These are phyloP conservation scores for Lecanicillium sp. DNA, from an alignment of 2,329 filamentous ascomycete genomes.

Conservation along the genomic window DNA sequence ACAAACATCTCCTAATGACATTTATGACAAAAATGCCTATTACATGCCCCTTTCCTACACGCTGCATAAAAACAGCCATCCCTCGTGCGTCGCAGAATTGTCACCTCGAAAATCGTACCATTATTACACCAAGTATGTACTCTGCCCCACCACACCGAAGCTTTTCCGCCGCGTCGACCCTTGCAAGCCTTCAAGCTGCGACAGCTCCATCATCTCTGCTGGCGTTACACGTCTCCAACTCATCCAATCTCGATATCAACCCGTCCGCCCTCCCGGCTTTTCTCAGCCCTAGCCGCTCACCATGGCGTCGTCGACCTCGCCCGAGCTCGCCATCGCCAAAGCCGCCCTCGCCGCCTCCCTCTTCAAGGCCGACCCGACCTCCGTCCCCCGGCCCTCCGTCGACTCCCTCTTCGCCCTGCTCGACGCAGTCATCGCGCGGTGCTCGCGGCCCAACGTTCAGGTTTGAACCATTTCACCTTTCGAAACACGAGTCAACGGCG, in stretches of 20 bases:
- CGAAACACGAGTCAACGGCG: too few species aligned
- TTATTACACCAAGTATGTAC: not conserved
- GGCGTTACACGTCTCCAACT: too few species aligned
- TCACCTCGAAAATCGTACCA: constrained; percentile 9
- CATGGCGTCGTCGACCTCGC: constrained; percentile 61
- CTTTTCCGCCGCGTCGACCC: constrained; percentile 6
- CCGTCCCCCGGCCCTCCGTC: constrained; percentile 63
- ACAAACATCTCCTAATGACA: not conserved
- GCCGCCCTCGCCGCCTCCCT: constrained; percentile 70
- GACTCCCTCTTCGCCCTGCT: constrained; percentile 62
- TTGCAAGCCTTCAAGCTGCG: not conserved
- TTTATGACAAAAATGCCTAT: not conserved
- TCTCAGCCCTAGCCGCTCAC: constrained; percentile 10
- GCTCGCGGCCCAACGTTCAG: constrained; percentile 79
- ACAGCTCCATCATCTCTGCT: too few species aligned
- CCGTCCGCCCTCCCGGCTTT: not conserved
- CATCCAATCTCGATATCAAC: constrained; percentile 12
- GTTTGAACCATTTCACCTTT: constrained; percentile 53
- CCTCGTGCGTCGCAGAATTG: too few species aligned
- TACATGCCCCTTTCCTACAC: not conserved
- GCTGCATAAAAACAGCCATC: not conserved
- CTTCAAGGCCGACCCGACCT: constrained; percentile 65
- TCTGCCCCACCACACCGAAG: constrained; percentile 12
- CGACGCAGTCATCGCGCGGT: constrained; percentile 59
- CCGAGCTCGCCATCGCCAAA: constrained; percentile 71